These are phyloP conservation scores for Hyaloscypha bicolor DNA, from an alignment of 495 filamentous ascomycete genomes.

Conservation along the genomic window DNA sequence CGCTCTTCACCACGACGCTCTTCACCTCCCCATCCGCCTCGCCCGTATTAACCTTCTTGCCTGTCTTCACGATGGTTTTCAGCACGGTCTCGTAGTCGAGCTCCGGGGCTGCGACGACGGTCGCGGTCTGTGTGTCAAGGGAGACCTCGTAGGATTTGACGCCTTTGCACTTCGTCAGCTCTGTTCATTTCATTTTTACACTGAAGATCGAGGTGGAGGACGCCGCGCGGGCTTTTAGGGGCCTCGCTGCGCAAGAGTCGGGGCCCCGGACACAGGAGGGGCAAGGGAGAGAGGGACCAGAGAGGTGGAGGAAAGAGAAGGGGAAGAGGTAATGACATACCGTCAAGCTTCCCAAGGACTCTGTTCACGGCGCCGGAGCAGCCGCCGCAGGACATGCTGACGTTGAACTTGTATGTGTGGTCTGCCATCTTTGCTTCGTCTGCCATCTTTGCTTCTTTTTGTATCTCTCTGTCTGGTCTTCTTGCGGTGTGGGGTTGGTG, in stretches of 20 bases:
- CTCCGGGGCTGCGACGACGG: slow-evolving; percentile 62
- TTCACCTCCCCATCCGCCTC: slow-evolving; percentile 58
- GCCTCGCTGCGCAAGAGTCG: too few relatives aligned
- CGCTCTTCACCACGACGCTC: slow-evolving; percentile 38
- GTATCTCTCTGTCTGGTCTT: slow-evolving; percentile 45
- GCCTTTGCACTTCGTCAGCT: slow-evolving; percentile 52
- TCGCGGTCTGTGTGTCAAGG: slow-evolving; percentile 79
- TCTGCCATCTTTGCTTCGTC: slow-evolving; percentile 26
- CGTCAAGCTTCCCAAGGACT: slow-evolving; percentile 94
- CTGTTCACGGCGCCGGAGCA: slow-evolving; percentile 72
- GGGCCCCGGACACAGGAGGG: too few relatives aligned
- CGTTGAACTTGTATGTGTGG: slow-evolving; percentile 67
- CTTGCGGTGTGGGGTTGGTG: background rate
- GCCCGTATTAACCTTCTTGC: slow-evolving; percentile 81
- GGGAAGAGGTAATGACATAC: slow-evolving; percentile 47
- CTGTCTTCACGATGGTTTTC: slow-evolving; percentile 90
- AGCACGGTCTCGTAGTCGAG: slow-evolving; percentile 81
- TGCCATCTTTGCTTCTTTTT: slow-evolving; percentile 36
- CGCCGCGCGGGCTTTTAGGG: too few relatives aligned
- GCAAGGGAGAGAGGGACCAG: too few relatives aligned
- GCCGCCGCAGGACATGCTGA: slow-evolving; percentile 67
- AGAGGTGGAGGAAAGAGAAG: background rate
- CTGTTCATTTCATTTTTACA: slow-evolving; percentile 3
- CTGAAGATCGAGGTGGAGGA: too few relatives aligned
- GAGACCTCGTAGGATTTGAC: slow-evolving; percentile 85